Conservation (phyloP, 2,329 filamentous ascomycete species). For the Neodidymelliopsis sp. region DNA sequence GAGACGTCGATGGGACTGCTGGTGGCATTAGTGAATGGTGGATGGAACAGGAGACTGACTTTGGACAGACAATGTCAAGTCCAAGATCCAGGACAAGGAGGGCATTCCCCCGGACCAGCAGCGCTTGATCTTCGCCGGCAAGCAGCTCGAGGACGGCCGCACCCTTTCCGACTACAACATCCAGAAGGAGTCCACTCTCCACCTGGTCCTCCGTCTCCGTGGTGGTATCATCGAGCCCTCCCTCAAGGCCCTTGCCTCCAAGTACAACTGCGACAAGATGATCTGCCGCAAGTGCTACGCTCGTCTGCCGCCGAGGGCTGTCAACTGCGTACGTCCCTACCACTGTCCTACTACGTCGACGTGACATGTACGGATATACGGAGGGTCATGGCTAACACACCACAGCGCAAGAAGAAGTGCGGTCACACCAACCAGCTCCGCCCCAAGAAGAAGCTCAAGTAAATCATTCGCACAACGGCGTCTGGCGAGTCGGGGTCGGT, state of each 20-base stretch:
- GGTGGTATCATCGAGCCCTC: conserved; percentile 98
- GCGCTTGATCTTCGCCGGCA: conserved; percentile 97
- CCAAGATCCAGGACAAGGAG: conserved; percentile 99
- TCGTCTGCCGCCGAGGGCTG: conserved; percentile 95
- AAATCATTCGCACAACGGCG: conserved; percentile 57
- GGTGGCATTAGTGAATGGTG: conserved; percentile 4
- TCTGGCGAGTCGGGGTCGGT: conserved; percentile 43
- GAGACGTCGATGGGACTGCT: conserved; percentile 9
- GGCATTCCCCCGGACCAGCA: conserved; percentile 98
- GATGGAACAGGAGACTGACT: conserved; percentile 28
- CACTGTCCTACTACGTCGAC: not conserved
- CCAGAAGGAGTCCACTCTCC: conserved; percentile 99
- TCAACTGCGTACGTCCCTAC: conserved; percentile 76
- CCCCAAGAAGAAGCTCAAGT: conserved; percentile 99
- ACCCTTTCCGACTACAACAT: conserved; percentile 99
- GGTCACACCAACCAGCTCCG: conserved; percentile 99
- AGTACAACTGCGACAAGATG: conserved; percentile 99
- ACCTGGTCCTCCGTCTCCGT: conserved; percentile 97
- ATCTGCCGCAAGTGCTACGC: conserved; percentile 99
- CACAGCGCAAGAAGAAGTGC: conserved; percentile 87
- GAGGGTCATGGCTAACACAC: conserved; percentile 28
- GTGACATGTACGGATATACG: not conserved
- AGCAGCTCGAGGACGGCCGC: conserved; percentile 98
- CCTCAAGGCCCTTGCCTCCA: conserved; percentile 96
- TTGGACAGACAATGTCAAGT: conserved; percentile 89